Conservation (phyloP, 73 alveolate species). For the Stentor roeselii region DNA sequence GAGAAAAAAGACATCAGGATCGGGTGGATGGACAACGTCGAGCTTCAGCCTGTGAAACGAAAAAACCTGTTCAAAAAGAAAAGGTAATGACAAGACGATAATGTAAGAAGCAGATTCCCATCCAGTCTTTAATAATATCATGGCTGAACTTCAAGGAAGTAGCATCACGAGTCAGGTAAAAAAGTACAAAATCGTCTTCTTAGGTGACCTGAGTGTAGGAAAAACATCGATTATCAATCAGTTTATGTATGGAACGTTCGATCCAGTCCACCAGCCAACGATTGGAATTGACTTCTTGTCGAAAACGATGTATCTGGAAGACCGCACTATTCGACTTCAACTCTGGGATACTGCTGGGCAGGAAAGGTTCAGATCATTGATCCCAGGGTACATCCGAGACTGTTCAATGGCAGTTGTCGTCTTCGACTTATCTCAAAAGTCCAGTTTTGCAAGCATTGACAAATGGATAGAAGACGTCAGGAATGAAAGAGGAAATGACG, state of each 20-base stretch:
- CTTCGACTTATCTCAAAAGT: too few relatives aligned
- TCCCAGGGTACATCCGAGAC: slow-evolving; percentile 69
- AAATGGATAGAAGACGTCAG: too few relatives aligned
- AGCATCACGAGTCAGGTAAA: not conserved
- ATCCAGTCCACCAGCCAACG: slow-evolving; percentile 57
- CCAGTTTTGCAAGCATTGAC: too few relatives aligned
- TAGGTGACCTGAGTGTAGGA: not conserved
- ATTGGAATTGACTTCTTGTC: slow-evolving; percentile 94
- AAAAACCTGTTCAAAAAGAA: slow-evolving; percentile 20
- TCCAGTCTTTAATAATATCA: too few relatives aligned
- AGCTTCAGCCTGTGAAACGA: slow-evolving; percentile 20
- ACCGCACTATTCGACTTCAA: slow-evolving; percentile 71
- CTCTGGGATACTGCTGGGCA: slow-evolving; percentile 75
- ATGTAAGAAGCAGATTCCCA: too few relatives aligned
- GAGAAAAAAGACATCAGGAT: slow-evolving; percentile 25
- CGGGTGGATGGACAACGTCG: slow-evolving; percentile 23
- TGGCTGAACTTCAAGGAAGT: too few relatives aligned
- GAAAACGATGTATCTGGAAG: slow-evolving; percentile 79
- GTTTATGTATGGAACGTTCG: not conserved
- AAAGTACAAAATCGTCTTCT: not conserved
- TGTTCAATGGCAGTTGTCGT: slow-evolving; percentile 61
- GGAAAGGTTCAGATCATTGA: slow-evolving; percentile 61
- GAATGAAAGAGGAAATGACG: slow-evolving; percentile 71
- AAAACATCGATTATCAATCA: not conserved
- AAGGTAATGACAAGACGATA: too few relatives aligned